Conservation (phyloP, 768 basidiomycete species). For the Ramaria sp. region DNA sequence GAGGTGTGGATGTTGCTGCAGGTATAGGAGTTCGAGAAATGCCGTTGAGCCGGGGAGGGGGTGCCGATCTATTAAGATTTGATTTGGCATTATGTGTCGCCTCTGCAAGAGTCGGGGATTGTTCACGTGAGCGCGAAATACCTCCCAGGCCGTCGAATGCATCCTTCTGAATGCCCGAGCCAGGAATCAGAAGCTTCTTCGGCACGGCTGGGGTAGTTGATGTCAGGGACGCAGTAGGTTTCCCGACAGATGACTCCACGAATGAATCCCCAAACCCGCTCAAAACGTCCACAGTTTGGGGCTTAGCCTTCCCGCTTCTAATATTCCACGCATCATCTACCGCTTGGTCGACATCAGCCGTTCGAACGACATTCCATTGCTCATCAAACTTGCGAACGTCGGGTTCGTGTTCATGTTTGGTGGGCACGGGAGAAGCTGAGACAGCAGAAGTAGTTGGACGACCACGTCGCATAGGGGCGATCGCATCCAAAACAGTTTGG, state of each 20-base stretch:
- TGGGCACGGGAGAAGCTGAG: conserved; percentile 22
- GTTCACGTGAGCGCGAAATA: conserved; percentile 29
- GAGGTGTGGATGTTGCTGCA: conserved; percentile 17
- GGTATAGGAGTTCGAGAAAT: conserved; percentile 26
- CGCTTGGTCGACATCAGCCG: background rate
- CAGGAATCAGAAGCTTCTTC: background rate
- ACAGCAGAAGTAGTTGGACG: conserved; percentile 34
- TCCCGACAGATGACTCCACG: conserved; percentile 19
- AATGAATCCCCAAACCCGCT: conserved; percentile 54
- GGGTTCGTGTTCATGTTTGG: conserved; percentile 31
- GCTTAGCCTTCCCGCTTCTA: background rate
- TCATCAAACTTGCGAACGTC: conserved; percentile 37
- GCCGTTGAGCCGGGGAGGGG: conserved; percentile 21
- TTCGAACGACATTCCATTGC: conserved; percentile 6
- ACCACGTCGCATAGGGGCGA: conserved; percentile 69
- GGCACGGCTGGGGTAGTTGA: background rate
- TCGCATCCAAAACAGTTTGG: conserved; percentile 70
- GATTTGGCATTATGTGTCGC: conserved; percentile 23
- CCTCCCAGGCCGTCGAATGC: conserved; percentile 73
- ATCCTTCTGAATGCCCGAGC: conserved; percentile 34
- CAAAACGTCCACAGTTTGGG: conserved; percentile 7
- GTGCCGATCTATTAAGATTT: background rate
- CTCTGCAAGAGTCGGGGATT: conserved; percentile 63
- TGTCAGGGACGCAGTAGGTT: background rate
- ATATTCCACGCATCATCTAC: conserved; percentile 14